These are phyloP conservation scores for Penicillium griseofulvum DNA, from an alignment of 2,329 filamentous ascomycete genomes.

Conservation along the genomic window DNA sequence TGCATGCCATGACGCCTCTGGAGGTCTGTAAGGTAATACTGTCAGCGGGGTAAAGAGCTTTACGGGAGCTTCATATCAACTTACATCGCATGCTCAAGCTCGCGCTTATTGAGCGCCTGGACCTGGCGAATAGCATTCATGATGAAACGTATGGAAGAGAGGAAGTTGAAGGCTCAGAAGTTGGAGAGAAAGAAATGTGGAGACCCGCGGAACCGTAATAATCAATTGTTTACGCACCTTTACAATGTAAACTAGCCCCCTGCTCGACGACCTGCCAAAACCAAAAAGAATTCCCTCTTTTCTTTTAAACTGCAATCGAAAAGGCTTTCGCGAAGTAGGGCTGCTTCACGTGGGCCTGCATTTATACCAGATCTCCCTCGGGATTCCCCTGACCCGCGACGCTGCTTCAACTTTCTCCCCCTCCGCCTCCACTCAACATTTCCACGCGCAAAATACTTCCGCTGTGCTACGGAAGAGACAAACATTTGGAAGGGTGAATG, in stretches of 20 bases:
- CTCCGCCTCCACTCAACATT: conserved; percentile 9
- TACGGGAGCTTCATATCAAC: conserved; percentile 33
- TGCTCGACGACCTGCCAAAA: conserved; percentile 14
- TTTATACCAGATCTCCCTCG: conserved; percentile 11
- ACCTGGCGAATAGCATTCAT: conserved; percentile 97
- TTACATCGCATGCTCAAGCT: conserved; percentile 83
- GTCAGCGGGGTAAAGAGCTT: conserved; percentile 2
- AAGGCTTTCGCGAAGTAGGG: not conserved
- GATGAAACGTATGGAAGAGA: conserved; percentile 19
- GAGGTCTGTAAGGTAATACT: conserved; percentile 54
- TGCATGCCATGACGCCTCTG: conserved; percentile 90
- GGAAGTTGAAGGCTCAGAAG: conserved; percentile 1
- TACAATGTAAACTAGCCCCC: conserved; percentile 8
- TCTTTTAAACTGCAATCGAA: not conserved
- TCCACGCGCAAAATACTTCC: conserved; percentile 9
- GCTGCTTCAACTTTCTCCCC: conserved; percentile 18
- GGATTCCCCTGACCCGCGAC: conserved; percentile 33
- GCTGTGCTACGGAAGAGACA: conserved; percentile 4
- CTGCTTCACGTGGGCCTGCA: not conserved
- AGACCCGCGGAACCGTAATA: conserved; percentile 28
- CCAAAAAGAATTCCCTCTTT: not conserved
- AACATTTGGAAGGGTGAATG: conserved; percentile 35
- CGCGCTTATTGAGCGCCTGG: conserved; percentile 87
- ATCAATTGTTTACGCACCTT: conserved; percentile 25
- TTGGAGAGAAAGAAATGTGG: conserved; percentile 18